Conservation (phyloP, 176 grass and related monocot genomes). For the Phoenix dactylifera region DNA sequence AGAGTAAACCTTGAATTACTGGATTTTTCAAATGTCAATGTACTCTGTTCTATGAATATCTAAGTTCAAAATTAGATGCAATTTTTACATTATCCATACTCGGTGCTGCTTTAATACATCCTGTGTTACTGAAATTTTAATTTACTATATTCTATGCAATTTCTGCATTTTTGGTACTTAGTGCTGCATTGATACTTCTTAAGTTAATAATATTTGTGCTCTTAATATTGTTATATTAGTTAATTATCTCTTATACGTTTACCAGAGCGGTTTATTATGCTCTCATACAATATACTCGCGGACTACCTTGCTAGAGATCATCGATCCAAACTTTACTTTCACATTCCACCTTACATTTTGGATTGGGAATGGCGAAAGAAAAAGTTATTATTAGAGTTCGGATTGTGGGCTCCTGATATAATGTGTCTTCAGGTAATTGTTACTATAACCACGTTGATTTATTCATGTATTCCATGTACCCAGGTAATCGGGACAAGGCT, state of each 20-base stretch:
- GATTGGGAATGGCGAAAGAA: constrained; percentile 82
- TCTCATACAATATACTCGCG: constrained; percentile 97
- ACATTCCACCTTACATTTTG: constrained; percentile 36
- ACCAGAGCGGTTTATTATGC: constrained; percentile 73
- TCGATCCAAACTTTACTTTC: constrained; percentile 46
- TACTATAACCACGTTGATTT: background rate
- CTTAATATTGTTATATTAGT: constrained; percentile 2
- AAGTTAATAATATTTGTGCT: background rate
- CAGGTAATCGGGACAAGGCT: no score
- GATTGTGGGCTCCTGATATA: constrained; percentile 74
- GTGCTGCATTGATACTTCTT: no score
- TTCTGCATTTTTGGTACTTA: no score
- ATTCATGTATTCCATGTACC: no score
- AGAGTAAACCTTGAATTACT: no score
- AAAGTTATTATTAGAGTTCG: constrained; percentile 56
- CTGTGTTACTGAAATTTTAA: no score
- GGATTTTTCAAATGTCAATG: no score
- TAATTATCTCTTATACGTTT: constrained; percentile 13
- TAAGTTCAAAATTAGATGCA: no score
- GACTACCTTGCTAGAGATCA: constrained; percentile 84
- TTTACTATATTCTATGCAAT: no score
- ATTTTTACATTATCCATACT: no score
- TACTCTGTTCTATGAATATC: no score
- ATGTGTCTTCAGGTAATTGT: constrained; percentile 87
- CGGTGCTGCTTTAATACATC: no score